Evolutionary conservation across 179 eudicot genomes (phyloP), one percentile per base, ranked within the genome.

Genomic region (Silene noctiflora): DNA sequence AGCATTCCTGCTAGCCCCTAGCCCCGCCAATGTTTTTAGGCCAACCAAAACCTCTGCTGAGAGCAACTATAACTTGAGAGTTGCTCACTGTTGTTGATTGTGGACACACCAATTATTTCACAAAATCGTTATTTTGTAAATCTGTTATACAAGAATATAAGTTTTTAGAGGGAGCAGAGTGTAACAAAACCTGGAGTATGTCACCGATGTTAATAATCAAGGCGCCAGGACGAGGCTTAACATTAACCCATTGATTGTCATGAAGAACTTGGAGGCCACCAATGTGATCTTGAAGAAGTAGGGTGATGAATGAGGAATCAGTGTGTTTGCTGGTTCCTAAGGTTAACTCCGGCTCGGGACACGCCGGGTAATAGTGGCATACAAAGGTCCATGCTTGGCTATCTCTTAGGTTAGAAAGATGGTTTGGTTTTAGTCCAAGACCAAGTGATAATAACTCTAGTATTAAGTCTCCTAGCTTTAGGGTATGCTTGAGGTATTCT

Each of bases 301-400:
- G 3, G 1, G 83, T 81, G 29, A 81, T 53, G 55, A 81, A 60
- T 1, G 59, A 24, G 4, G 59, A n/a, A 69, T 81, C 84, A 0
- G 84, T 8, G 27, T 82, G 81, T 64, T 78, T 70, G 70, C 29
- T 70, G 2, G 33, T 24, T 5, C 84, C 79, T 56, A 82, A 14
- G 2, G 84, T 65, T 33, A 79, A 29, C 2, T 83, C 83, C 9
- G 83, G 85, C 31, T 68, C 72, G 0, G 85, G 85, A 17, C 85
- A 83, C 17, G 80, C 58, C 2, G 83, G 85, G 29, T 83, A 83
- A 56, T 83, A 79, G 20, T 83, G 85, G 22, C 51, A 17, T 3
- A 51, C 27, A 6, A 79, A 13, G 17, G 1, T n/a, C 69, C 67
- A 77, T 2, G 20, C 81, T 46, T 79, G n/a, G 2, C 35, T 6